Evolutionary conservation across 78 protist species (phyloP), one percentile per base, ranked within the genome.

Genomic region (Diacronema lutheri): DNA sequence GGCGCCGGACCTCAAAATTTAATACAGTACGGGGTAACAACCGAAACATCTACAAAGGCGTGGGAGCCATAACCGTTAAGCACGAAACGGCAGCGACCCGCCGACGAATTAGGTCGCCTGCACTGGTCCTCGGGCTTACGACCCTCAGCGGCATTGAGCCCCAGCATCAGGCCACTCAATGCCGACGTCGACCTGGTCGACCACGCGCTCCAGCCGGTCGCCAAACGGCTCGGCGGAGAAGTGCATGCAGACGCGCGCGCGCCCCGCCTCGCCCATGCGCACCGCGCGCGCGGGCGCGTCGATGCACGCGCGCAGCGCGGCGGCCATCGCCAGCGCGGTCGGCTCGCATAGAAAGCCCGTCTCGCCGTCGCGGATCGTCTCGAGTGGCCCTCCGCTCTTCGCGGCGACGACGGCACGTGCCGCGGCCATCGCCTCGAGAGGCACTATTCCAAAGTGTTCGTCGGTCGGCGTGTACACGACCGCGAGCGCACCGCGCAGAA

Each of bases 381-480:
- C 79, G 23, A 12, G 14, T 19, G 79, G 79, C 7, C 79, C 79
- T 33, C 79, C 79, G 26, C 1, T 1, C 20, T 4, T 25, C 35
- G 41, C 79, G 5, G 79, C 79, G 37, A 71, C 23, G 58, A 71
- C 79, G 16, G 58, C 37, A 19, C 79, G 46, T 0, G 29, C 79
- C 38, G 79, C 79, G 35, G 86, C 86, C 86, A 81, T 81, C 38
- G 76, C 86, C 87, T 98, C 99, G 25, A 98, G 64, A 16, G 99
- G 99, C 10, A 95, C 96, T 69, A 98, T 98, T 41, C 99, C 99
- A 84, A 98, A 98, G 85, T 98, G 99, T 83, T 98, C 99, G 56
- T 37, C 56, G 13, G 88, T 33, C 1, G 99, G 99, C 26, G 99
- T 97, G 90, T 97, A 98, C 40, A 97, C 82, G 37, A 97, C 85